Evolutionary conservation across 306 rosid genomes (phyloP).

Genomic region (Castanopsis chinensis): DNA sequence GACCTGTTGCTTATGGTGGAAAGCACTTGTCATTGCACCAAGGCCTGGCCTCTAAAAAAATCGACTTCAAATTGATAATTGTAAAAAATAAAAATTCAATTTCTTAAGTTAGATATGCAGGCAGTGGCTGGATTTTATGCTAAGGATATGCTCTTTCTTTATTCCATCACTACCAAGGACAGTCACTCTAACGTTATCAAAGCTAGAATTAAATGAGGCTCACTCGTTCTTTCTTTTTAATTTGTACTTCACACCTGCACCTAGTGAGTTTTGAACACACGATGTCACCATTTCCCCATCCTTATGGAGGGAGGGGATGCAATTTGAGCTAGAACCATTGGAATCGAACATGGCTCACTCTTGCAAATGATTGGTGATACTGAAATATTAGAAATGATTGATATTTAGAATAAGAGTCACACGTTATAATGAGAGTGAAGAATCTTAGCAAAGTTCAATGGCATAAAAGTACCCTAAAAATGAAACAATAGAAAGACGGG

Average conservation of each 20-base stretch:
- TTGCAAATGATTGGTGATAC: neutral
- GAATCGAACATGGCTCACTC: neutral
- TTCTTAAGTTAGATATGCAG: neutral
- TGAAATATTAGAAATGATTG: neutral
- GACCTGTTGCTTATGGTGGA: too few relatives aligned
- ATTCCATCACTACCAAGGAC: neutral
- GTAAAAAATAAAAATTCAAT: neutral
- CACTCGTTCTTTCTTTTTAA: neutral
- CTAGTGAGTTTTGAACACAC: neutral
- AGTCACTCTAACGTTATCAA: neutral
- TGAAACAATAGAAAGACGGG: neutral
- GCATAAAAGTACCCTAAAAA: neutral
- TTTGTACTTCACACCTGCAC: neutral
- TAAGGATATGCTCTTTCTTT: neutral
- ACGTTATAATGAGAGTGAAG: neutral
- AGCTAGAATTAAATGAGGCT: neutral
- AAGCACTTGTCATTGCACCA: too few relatives aligned
- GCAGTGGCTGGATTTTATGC: neutral
- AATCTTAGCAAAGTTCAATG: neutral
- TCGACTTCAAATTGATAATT: neutral
- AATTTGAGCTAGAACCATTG: neutral
- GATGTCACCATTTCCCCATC: neutral
- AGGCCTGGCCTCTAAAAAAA: neutral
- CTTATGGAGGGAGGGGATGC: neutral
- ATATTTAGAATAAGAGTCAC: neutral